These are phyloP conservation scores for Acarospora socialis DNA, from an alignment of 2,329 filamentous ascomycete species.

Conservation along the genomic window DNA sequence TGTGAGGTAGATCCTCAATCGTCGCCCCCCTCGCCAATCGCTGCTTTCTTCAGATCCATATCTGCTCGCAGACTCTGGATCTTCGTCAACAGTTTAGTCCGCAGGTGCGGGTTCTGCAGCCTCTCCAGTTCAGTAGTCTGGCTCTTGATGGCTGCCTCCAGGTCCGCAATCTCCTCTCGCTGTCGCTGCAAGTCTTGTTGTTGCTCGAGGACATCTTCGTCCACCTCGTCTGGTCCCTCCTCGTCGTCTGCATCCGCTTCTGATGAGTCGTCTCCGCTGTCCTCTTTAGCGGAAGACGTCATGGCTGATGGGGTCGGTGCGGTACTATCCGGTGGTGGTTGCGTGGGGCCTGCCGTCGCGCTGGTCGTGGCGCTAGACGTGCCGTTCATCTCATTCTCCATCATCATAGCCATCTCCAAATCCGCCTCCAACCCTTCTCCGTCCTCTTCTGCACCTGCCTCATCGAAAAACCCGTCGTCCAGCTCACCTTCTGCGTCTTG, in stretches of 20 bases:
- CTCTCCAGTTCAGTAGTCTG: conserved; percentile 7
- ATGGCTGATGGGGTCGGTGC: conserved; percentile 16
- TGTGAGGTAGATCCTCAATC: no score
- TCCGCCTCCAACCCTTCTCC: conserved; percentile 7
- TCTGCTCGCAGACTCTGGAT: conserved; percentile 10
- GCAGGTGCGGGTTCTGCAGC: conserved; percentile 10
- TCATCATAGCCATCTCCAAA: conserved; percentile 8
- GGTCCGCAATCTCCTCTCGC: conserved; percentile 13
- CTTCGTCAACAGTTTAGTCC: conserved; percentile 8
- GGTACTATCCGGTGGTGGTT: conserved; percentile 16
- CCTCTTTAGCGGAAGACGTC: conserved; percentile 25
- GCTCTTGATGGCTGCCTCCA: conserved; percentile 10
- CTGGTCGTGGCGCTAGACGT: conserved; percentile 13
- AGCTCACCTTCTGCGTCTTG: conserved; percentile 36
- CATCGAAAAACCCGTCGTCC: conserved; percentile 21
- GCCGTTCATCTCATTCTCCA: conserved; percentile 22
- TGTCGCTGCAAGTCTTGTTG: conserved; percentile 13
- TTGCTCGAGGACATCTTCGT: conserved; percentile 14
- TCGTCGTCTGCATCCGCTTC: conserved; percentile 11
- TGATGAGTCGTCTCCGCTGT: conserved; percentile 17
- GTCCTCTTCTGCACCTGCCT: conserved; percentile 6
- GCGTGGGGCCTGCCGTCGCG: conserved; percentile 2
- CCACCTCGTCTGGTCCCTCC: conserved; percentile 13
- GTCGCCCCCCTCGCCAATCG: conserved; percentile 10
- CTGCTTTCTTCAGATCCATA: conserved; percentile 11